Evolutionary conservation across 805 yeast genomes (phyloP).

Genomic region (Kurtzmaniella fragi): DNA sequence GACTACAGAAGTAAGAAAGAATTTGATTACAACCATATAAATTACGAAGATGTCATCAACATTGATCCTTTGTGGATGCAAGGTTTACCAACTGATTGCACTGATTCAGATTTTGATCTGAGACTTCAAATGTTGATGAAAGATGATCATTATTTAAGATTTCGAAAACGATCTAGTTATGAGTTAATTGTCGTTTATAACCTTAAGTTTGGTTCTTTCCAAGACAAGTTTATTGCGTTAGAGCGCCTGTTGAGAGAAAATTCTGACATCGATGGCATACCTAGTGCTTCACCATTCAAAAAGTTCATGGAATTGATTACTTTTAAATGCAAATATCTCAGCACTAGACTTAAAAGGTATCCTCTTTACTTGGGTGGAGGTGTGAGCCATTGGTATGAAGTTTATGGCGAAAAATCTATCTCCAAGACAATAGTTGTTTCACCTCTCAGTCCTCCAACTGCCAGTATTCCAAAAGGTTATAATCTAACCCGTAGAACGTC

Average conservation of each 20-base stretch:
- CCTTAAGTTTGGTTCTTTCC: constrained; percentile 27
- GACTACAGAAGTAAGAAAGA: constrained; percentile 65
- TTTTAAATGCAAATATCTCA: constrained; percentile 26
- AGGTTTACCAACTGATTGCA: constrained; percentile 14
- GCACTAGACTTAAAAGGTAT: constrained; percentile 24
- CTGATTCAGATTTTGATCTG: constrained; percentile 64
- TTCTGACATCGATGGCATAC: constrained; percentile 28
- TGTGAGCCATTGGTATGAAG: constrained; percentile 25
- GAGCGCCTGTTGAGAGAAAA: constrained; percentile 27
- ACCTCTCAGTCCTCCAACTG: constrained; percentile 4
- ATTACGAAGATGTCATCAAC: constrained; percentile 55
- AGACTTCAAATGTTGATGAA: constrained; percentile 55
- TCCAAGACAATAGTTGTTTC: constrained; percentile 7
- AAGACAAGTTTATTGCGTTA: constrained; percentile 30
- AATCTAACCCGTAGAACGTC: background rate
- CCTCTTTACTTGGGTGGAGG: constrained; percentile 37
- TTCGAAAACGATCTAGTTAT: constrained; percentile 48
- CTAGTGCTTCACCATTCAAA: constrained; percentile 53
- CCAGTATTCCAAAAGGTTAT: background rate
- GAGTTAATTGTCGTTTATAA: constrained; percentile 68
- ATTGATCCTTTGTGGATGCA: constrained; percentile 55
- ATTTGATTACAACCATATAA: constrained; percentile 61
- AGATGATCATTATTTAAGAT: constrained; percentile 47
- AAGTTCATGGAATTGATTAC: constrained; percentile 37
- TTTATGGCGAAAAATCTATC: constrained; percentile 23